phyloP scores from a whole-genome alignment of 495 filamentous ascomycete species.

The Penicillium turbatum region DNA sequence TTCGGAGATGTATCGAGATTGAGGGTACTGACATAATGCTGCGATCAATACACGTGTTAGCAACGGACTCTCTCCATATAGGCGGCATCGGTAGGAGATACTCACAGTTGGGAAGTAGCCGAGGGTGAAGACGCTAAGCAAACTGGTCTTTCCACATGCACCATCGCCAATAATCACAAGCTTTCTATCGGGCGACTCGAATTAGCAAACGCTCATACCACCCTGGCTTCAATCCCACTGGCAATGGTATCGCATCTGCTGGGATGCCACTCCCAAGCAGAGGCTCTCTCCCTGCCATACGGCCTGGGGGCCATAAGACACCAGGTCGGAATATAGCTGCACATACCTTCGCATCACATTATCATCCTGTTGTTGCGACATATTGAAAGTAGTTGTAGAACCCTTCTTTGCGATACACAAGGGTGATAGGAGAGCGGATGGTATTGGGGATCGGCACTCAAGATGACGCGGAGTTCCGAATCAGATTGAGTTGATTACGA shows the following conservation, averaged over 20 bases:
- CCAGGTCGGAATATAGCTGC: constrained; percentile 6
- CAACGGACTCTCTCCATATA: not conserved
- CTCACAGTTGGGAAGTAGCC: constrained; percentile 97
- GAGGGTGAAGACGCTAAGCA: constrained; percentile 95
- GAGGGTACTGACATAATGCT: constrained; percentile 70
- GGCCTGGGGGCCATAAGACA: constrained; percentile 11
- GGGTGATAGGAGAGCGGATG: constrained; percentile 6
- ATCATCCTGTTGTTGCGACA: constrained; percentile 58
- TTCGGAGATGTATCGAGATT: not conserved
- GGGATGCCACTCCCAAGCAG: not conserved
- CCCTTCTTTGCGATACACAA: constrained; percentile 6
- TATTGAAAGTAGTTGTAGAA: constrained; percentile 25
- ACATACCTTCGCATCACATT: constrained; percentile 73
- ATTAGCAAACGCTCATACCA: constrained; percentile 15
- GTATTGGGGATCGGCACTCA: constrained; percentile 6
- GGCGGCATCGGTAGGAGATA: constrained; percentile 15
- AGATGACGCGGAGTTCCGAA: constrained; percentile 5
- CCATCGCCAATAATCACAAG: constrained; percentile 98
- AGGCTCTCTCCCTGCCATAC: not conserved
- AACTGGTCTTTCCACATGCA: constrained; percentile 96
- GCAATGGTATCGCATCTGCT: constrained; percentile 8
- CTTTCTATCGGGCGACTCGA: constrained; percentile 58
- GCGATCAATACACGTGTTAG: constrained; percentile 16
- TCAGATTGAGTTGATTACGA: constrained; percentile 10
- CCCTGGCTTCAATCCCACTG: not conserved